phyloP scores from a whole-genome alignment of 257 asterid genomes.

The Gynochthodes officinalis region DNA sequence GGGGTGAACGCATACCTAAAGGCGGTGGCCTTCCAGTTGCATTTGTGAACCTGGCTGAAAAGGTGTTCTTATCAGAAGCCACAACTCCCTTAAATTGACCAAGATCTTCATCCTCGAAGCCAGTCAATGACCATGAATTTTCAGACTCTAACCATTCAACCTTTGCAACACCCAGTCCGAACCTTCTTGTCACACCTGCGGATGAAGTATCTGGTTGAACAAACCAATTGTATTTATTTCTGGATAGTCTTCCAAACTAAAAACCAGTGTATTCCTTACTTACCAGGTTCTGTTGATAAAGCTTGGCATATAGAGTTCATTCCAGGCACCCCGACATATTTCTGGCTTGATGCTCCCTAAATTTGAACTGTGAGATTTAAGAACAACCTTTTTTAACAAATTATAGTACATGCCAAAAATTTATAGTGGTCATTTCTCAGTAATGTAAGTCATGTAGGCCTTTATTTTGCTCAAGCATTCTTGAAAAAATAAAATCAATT shows the following conservation, averaged over 20 bases:
- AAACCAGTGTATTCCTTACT: slow-evolving; percentile 14
- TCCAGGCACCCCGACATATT: slow-evolving; percentile 84
- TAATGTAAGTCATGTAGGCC: neutral
- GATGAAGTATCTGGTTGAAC: neutral
- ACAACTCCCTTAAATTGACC: slow-evolving; percentile 77
- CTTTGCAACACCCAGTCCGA: slow-evolving; percentile 65
- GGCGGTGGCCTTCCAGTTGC: slow-evolving; percentile 75
- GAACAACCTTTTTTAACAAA: neutral
- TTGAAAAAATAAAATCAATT: neutral
- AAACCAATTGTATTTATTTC: slow-evolving; percentile 8
- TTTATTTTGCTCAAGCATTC: neutral
- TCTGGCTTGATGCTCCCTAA: slow-evolving; percentile 63
- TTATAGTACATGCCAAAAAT: neutral
- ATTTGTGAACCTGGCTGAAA: slow-evolving; percentile 59
- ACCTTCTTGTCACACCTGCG: slow-evolving; percentile 71
- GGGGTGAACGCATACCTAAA: slow-evolving; percentile 46
- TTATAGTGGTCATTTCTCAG: neutral
- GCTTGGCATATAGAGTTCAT: slow-evolving; percentile 87
- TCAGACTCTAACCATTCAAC: slow-evolving; percentile 62
- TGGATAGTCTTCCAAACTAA: slow-evolving; percentile 2
- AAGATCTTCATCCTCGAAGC: slow-evolving; percentile 61
- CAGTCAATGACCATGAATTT: slow-evolving; percentile 63
- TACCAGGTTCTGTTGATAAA: slow-evolving; percentile 74
- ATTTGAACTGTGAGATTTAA: slow-evolving; percentile 16
- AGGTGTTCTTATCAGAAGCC: slow-evolving; percentile 69